Evolutionary conservation across 1,284 basidiomycete species (phyloP).

Genomic region (Ceratobasidium theobromae): DNA sequence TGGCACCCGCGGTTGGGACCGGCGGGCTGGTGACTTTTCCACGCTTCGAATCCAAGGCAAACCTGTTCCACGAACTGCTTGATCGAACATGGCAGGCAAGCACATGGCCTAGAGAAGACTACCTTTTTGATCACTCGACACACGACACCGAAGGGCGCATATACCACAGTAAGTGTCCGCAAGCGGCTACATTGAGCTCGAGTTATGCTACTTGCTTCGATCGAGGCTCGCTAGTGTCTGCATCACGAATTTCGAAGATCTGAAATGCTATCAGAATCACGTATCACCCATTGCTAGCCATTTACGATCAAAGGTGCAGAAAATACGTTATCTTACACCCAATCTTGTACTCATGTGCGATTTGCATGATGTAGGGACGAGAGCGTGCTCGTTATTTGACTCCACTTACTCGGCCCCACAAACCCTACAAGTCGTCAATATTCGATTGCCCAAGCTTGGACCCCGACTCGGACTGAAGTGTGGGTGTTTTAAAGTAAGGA

Average conservation of each 20-base stretch:
- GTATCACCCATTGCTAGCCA: neutral
- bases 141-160: neutral
- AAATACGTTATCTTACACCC: neutral
- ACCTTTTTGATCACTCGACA: slow-evolving; percentile 13
- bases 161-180: slow-evolving; percentile 1
- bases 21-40: slow-evolving; percentile 17
- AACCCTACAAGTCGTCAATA: neutral
- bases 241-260: slow-evolving; percentile 23
- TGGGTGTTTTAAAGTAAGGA: too few species aligned
- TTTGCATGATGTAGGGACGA: slow-evolving; percentile 13
- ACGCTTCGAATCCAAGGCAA: neutral
- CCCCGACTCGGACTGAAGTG: too few species aligned
- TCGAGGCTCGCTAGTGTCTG: neutral
- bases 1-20: slow-evolving; percentile 4
- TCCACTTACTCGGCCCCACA: neutral
- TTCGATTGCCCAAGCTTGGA: too few species aligned
- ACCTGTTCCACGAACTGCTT: slow-evolving; percentile 10
- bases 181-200: neutral
- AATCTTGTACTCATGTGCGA: neutral
- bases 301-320: neutral
- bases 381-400: neutral
- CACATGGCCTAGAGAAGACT: slow-evolving; percentile 24
- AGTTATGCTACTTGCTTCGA: slow-evolving; percentile 12
- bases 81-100: slow-evolving; percentile 1
- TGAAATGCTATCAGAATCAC: slow-evolving; percentile 9